Evolutionary conservation across 805 yeast species (phyloP).

Genomic region (Torulaspora maleeae): DNA sequence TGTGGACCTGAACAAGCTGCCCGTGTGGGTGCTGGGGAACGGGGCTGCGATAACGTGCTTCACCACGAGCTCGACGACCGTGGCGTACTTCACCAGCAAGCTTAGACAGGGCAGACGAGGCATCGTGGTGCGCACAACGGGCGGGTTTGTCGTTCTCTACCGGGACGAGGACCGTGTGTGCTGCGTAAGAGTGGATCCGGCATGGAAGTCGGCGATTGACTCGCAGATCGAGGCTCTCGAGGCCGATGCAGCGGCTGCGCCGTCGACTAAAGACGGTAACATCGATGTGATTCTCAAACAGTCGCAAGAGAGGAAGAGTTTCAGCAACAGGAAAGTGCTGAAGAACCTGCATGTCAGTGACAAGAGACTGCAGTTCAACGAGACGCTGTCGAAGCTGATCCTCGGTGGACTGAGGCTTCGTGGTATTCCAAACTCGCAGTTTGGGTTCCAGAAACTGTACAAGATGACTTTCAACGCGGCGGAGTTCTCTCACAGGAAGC

Average conservation of each 20-base stretch:
- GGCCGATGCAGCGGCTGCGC: neutral
- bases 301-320: slow-evolving; percentile 16
- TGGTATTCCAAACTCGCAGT: slow-evolving; percentile 30
- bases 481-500: slow-evolving; percentile 37
- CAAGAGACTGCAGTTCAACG: slow-evolving; percentile 26
- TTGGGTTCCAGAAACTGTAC: slow-evolving; percentile 36
- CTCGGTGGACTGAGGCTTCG: slow-evolving; percentile 37
- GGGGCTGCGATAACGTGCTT: slow-evolving; percentile 16
- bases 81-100: slow-evolving; percentile 29
- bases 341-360: slow-evolving; percentile 26
- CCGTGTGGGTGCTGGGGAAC: slow-evolving; percentile 26
- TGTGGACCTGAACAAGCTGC: slow-evolving; percentile 23
- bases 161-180: slow-evolving; percentile 4
- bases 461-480: slow-evolving; percentile 37
- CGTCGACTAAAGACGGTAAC: slow-evolving; percentile 8
- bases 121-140: slow-evolving; percentile 16
- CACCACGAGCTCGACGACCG: slow-evolving; percentile 27
- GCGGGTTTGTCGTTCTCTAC: slow-evolving; percentile 8
- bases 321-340: slow-evolving; percentile 15
- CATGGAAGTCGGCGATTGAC: slow-evolving; percentile 13
- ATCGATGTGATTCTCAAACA: slow-evolving; percentile 25
- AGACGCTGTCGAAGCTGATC: slow-evolving; percentile 35
- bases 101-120: slow-evolving; percentile 23
- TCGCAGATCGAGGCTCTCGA: slow-evolving; percentile 6
- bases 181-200: slow-evolving; percentile 12